Conservation (phyloP, 2,329 filamentous ascomycete genomes). For the Sarocladium brachiariae region DNA sequence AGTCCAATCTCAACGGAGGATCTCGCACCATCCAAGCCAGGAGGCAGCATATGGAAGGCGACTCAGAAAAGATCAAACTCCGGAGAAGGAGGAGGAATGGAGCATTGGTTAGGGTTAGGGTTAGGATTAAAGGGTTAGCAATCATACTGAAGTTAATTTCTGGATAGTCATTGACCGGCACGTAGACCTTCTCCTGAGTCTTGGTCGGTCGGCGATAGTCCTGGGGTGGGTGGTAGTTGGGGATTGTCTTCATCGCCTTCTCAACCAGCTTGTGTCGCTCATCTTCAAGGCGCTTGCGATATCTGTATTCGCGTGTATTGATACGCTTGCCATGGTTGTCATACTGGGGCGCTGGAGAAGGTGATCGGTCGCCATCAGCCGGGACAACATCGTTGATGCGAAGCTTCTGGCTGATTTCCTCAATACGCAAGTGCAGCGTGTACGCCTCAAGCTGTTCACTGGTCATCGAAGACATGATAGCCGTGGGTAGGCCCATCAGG, state of each 20-base stretch:
- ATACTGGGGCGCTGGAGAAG: conserved; percentile 92
- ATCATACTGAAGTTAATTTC: conserved; percentile 99
- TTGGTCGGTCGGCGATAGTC: conserved; percentile 98
- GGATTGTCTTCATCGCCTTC: conserved; percentile 98
- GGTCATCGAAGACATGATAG: conserved; percentile 96
- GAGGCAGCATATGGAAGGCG: background rate
- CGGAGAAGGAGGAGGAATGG: conserved; percentile 11
- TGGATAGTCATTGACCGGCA: conserved; percentile 99
- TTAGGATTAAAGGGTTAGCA: conserved; percentile 89
- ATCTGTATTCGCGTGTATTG: conserved; percentile 97
- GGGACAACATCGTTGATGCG: conserved; percentile 98
- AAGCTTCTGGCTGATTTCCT: conserved; percentile 98
- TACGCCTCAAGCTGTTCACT: conserved; percentile 97
- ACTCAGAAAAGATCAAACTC: conserved; percentile 14
- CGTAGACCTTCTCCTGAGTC: conserved; percentile 99
- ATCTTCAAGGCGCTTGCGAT: conserved; percentile 95
- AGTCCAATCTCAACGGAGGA: conserved; percentile 8
- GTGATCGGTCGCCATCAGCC: conserved; percentile 93
- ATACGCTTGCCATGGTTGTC: conserved; percentile 99
- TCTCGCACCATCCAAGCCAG: conserved; percentile 3
- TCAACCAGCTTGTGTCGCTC: conserved; percentile 98
- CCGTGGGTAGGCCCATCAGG: conserved; percentile 92
- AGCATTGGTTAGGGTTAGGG: conserved; percentile 50
- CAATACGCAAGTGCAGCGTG: conserved; percentile 90
- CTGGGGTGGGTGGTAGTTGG: conserved; percentile 97